Conservation (phyloP, 345 rosid species). For the Gossypium rotundifolium region DNA sequence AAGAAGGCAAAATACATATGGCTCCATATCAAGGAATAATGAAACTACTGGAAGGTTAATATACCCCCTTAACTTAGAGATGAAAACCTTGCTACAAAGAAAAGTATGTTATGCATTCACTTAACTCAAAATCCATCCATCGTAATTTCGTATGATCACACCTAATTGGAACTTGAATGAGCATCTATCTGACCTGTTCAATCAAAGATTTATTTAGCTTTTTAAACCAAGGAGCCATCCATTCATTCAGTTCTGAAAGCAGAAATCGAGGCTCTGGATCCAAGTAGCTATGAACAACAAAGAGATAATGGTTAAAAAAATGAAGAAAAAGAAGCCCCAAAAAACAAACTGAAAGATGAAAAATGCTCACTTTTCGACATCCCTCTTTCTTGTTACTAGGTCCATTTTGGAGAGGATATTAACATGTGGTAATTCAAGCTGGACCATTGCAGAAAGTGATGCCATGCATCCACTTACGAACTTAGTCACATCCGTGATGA, state of each 20-base stretch:
- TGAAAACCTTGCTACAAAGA: neutral
- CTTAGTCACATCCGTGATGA: constrained; percentile 83
- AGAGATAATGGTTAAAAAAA: neutral
- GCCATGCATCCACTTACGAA: constrained; percentile 95
- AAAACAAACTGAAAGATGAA: neutral
- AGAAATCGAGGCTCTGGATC: constrained; percentile 64
- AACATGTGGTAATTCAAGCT: constrained; percentile 86
- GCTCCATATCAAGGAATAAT: neutral
- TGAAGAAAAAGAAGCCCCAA: neutral
- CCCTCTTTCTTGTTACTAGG: constrained; percentile 64
- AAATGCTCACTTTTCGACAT: constrained; percentile 53
- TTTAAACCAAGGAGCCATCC: constrained; percentile 74
- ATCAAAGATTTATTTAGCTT: constrained; percentile 76
- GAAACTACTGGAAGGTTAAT: neutral
- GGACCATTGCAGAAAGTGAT: constrained; percentile 92
- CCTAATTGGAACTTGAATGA: neutral
- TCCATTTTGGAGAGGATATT: constrained; percentile 94
- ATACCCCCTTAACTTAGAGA: neutral
- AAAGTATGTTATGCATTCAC: neutral
- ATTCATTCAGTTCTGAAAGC: constrained; percentile 66
- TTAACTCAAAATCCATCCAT: neutral
- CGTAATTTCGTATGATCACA: neutral
- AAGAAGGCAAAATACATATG: neutral
- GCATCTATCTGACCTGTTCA: constrained; percentile 48
- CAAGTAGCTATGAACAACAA: constrained; percentile 48